Base-by-base conservation (phyloP, 345 rosid species). In the Dipteronia dyeriana region DNA sequence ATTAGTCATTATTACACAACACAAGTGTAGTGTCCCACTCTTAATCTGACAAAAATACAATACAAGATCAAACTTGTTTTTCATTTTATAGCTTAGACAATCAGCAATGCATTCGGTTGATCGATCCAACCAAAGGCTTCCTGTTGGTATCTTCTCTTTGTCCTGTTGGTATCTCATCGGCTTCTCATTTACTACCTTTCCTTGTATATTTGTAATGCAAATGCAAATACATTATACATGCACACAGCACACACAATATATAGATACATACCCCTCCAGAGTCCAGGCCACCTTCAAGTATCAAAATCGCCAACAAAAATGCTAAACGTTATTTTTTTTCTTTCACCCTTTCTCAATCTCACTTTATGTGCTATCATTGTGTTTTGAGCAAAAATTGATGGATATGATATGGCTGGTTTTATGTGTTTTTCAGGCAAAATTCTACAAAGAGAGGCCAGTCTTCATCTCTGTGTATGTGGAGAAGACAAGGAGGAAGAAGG, bases 381-480 rank as follows among this genome's bases (percentile, higher is more conserved):
- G 7, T 22, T 19, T 75, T 38, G 54, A 51, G 25, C 22, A 57
- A 16, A 0, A 0, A 47, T 39, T 34, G 9, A 11, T 62, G 56
- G 10, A 20, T 65, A 41, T 62, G 14, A 20, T 65, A 41, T 62
- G 59, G 68, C 1, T 45, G 47, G 14, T 10, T 34, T 25, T 22
- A 14, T 62, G 43, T 34, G 29, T 65, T 79, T 79, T 74, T 76
- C 93, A 90, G 91, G 84, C 78, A 23, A 78, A 80, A 39, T 54
- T 76, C 43, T 51, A 79, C 78, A 74, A 59, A 71, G 76, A 68
- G 38, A 82, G 80, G 75, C 73, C 80, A 13, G 93, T 86, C 64
- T 22, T 85, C 0, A 73, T 90, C 51, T 80, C 80, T 0, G 80
- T 84, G 25, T 84, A 84, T 34, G 86, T 53, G 16, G 91, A 88